A percentile compares a stretch with the other conserved stretches of the same genome.
phyloP scores from a whole-genome alignment of 169 alveolate species.

The Plasmodium fragile region DNA sequence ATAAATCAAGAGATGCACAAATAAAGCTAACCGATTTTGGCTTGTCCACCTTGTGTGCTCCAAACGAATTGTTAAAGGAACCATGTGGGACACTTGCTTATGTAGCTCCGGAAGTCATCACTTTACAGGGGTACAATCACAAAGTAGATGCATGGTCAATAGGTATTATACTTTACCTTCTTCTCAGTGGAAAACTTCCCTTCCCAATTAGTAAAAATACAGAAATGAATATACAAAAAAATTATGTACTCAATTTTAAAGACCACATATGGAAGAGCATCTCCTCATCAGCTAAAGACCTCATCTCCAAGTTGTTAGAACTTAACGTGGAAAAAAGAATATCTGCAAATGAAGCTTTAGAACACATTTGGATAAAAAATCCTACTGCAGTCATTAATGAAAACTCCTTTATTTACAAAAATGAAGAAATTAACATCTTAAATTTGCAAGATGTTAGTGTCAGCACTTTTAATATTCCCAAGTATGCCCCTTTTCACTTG shows the following conservation, averaged over 20 bases:
- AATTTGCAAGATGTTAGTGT: constrained; percentile 75
- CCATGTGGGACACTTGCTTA: constrained; percentile 94
- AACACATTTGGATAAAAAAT: constrained; percentile 90
- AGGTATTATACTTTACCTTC: constrained; percentile 92
- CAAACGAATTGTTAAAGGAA: constrained; percentile 90
- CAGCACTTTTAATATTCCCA: constrained; percentile 76
- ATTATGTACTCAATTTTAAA: constrained; percentile 82
- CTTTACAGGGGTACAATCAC: constrained; percentile 91
- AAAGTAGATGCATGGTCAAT: constrained; percentile 94
- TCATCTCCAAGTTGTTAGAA: constrained; percentile 80
- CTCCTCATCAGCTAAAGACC: constrained; percentile 88
- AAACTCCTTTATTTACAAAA: constrained; percentile 73
- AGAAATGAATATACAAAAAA: constrained; percentile 74
- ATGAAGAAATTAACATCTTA: constrained; percentile 66
- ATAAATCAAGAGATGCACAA: constrained; percentile 91
- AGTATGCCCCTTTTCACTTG: constrained; percentile 47
- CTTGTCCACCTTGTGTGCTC: constrained; percentile 90
- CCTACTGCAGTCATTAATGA: constrained; percentile 90
- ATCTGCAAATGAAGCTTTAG: constrained; percentile 89
- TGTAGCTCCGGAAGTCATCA: constrained; percentile 94
- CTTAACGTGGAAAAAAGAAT: constrained; percentile 84
- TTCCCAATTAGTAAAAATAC: constrained; percentile 87
- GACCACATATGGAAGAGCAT: constrained; percentile 87
- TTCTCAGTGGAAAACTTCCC: constrained; percentile 92
- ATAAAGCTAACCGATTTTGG: constrained; percentile 98